Conservation (phyloP, 495 filamentous ascomycete genomes). For the Bacidia gigantensis region DNA sequence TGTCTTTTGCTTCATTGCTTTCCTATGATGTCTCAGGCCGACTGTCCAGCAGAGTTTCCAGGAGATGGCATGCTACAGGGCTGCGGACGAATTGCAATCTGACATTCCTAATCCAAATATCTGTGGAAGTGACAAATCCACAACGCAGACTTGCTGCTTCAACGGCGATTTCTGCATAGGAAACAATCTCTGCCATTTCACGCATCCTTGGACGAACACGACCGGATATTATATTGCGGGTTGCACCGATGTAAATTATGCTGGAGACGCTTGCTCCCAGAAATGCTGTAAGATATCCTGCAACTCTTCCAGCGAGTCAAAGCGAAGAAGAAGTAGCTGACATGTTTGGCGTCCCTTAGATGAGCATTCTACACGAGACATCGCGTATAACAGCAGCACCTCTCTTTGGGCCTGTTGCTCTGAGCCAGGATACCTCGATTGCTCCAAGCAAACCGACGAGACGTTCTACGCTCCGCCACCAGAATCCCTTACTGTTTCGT, state of each 20-base stretch:
- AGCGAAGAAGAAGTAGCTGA: too few relatives aligned
- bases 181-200: not conserved
- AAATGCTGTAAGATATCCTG: not conserved
- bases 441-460: not conserved
- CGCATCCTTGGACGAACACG: not conserved
- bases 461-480: not conserved
- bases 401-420: not conserved
- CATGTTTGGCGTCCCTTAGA: not conserved
- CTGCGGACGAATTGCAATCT: too few relatives aligned
- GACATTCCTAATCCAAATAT: not conserved
- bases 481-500: not conserved
- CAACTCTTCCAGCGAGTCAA: too few relatives aligned
- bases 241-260: not conserved
- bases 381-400: not conserved
- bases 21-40: too few relatives aligned
- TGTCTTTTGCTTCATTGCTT: too few relatives aligned
- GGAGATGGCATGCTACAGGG: too few relatives aligned
- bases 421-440: not conserved
- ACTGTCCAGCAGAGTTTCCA: too few relatives aligned
- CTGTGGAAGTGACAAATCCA: not conserved
- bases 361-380: not conserved
- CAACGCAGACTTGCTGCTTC: not conserved
- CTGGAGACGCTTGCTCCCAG: not conserved
- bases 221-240: not conserved
- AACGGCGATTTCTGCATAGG: not conserved